Base-by-base conservation (phyloP, 805 yeast genomes). In the Candida broadrunensis region DNA sequence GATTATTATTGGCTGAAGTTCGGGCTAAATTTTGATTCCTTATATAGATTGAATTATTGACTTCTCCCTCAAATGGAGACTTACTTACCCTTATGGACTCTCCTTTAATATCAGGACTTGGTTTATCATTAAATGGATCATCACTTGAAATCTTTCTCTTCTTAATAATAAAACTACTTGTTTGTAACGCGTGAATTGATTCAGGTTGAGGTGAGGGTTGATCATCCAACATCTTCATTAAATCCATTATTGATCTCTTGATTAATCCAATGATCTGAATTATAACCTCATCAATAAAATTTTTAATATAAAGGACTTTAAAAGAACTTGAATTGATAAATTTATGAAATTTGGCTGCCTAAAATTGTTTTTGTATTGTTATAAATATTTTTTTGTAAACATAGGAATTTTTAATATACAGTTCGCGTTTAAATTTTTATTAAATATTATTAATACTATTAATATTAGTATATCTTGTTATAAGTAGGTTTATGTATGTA, bases 61-160 rank as follows among this genome's bases (percentile, higher is more conserved):
- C 20, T 8, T 19, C n/a, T n/a, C 8, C n/a, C 16, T 25, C 23
- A 35, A 23, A 18, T 32, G 34, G 24, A 5, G 24, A 14, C 14
- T 29, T n/a, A 7, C 12, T 4, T 6, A 29, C 12, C 6, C 6
- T 14, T 7, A 7, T 8, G 5, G 14, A 11, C 6, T 26, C 29
- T 8, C 7, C 14, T 5, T 6, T 15, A 5, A n/a, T 29, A 14
- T 29, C 32, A 5, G 18, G 18, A 15, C 32, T 29, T 18, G 11
- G 26, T 37, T 24, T 37, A 33, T 44, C 47, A 41, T 58, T 42
- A 43, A 46, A 52, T 19, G 57, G 57, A 27, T 51, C 47, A 38
- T 50, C 55, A 29, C 44, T 38, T 3, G 35, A 32, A 19, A 26
- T 19, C 15, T 36, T 36, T 27, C 41, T 32, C 15, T 37, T 37